Base-by-base conservation (phyloP, 2,329 filamentous ascomycete genomes). In the Zymoseptoria pseudotritici region DNA sequence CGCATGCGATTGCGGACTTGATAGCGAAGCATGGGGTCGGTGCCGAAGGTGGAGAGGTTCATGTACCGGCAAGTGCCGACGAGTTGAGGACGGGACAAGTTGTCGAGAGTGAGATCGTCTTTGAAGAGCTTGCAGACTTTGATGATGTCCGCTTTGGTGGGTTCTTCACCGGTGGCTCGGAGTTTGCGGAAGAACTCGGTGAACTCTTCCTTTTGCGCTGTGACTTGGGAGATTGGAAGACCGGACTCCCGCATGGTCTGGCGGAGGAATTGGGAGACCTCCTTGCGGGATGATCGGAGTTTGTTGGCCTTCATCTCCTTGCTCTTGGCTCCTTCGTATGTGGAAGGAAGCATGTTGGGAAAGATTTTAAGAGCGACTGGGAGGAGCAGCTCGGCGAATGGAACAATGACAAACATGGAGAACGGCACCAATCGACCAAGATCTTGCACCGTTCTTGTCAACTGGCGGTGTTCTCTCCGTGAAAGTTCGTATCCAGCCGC, bases 71-170 rank as follows among this genome's bases (percentile, higher is more conserved):
- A 97, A 83, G 97, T 99, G 58, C 89, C 96, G 29, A 99, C 93
- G 56, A 99, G 81, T 77, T 99, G 94, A 17, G 94, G 94, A 64
- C 94, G 85, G 19, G 92, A 97, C 66, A 99, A 79, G 77, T 99
- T 99, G 84, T 99, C 94, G 31, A 99, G 82, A 0, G 94, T 99
- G 70, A 99, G 74, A 75, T 99, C 94, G 73, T 99, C 94, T 75
- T 94, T 95, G 85, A 99, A 99, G 65, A 96, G 89, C 82, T 97
- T 95, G 86, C 94, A 97, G 64, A 99, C 93, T 78, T 94, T 96
- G 81, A 99, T 96, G 64, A 99, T 91, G 72, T 99, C 94, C 66
- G 92, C 84, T 57, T 86, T 84, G 4, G 90, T 94, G 0, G 94
- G 94, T 53, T 88, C 82, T 79, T 97, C 93, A 65, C 93, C 94